These are phyloP conservation scores for Rhizopogon vinicolor DNA, from an alignment of 768 basidiomycete species.

Conservation along the genomic window DNA sequence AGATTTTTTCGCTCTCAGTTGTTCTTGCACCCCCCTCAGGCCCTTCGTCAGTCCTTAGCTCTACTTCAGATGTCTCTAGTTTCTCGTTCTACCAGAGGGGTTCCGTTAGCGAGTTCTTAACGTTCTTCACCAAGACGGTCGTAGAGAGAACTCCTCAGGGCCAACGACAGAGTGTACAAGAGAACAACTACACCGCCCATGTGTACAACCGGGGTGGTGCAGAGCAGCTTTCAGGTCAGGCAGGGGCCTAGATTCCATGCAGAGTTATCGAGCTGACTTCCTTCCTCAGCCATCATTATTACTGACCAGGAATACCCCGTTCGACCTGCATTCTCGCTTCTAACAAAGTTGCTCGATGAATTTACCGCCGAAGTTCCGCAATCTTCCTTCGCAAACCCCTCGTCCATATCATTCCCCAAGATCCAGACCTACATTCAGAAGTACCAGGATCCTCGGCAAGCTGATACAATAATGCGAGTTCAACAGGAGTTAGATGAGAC, in stretches of 20 bases:
- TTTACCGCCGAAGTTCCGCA: slow-evolving; percentile 79
- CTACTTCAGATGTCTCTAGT: slow-evolving; percentile 76
- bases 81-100: slow-evolving; percentile 94
- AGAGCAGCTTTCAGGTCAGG: slow-evolving; percentile 78
- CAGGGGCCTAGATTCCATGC: not conserved
- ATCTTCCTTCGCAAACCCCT: slow-evolving; percentile 58
- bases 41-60: slow-evolving; percentile 57
- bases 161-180: slow-evolving; percentile 90
- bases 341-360: slow-evolving; percentile 92
- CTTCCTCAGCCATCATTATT: slow-evolving; percentile 73
- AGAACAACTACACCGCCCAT: slow-evolving; percentile 90
- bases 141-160: slow-evolving; percentile 82
- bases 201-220: slow-evolving; percentile 89
- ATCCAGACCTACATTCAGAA: slow-evolving; percentile 76
- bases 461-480: slow-evolving; percentile 97
- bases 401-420: slow-evolving; percentile 72
- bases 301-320: slow-evolving; percentile 96
- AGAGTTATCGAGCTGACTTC: slow-evolving; percentile 1
- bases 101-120: slow-evolving; percentile 86
- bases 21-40: slow-evolving; percentile 63
- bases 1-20: slow-evolving; percentile 80
- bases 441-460: slow-evolving; percentile 96
- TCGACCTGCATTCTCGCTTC: slow-evolving; percentile 91
- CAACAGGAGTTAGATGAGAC: slow-evolving; percentile 99
- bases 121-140: slow-evolving; percentile 92